These are phyloP conservation scores for Globisporangium perplexum DNA, from an alignment of 352 stramenopile genomes.

Conservation along the genomic window DNA sequence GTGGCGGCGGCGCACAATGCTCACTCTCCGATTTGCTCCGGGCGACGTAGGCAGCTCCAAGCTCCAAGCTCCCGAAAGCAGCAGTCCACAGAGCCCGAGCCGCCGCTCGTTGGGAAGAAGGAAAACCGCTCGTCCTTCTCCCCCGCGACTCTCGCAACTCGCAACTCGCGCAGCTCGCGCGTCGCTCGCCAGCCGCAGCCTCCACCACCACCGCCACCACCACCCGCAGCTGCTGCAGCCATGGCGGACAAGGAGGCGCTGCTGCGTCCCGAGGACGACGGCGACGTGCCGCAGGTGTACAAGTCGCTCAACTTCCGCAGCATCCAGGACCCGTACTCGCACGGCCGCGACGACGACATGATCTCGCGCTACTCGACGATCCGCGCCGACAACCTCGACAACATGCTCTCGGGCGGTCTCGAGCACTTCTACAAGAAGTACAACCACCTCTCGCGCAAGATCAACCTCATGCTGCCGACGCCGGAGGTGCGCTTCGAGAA, in stretches of 20 bases:
- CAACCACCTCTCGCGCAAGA: constrained; percentile 59
- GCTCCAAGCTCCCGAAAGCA: no score
- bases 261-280: constrained; percentile 25
- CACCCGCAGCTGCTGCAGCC: not conserved
- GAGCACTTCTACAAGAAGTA: constrained; percentile 85
- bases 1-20: no score
- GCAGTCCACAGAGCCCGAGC: no score
- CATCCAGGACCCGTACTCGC: constrained; percentile 70
- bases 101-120: no score
- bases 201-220: not conserved
- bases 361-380: constrained; percentile 51
- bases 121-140: not conserved
- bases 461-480: constrained; percentile 55
- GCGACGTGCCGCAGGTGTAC: constrained; percentile 57
- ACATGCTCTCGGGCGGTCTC: constrained; percentile 61
- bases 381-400: constrained; percentile 58
- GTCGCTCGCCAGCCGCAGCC: no score
- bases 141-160: no score
- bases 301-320: constrained; percentile 66
- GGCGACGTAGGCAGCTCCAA: no score
- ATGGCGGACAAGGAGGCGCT: constrained; percentile 27
- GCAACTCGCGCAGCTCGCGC: no score
- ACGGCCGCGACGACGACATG: constrained; percentile 31
- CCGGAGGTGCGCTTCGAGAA: constrained; percentile 77
- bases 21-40: no score